These are phyloP conservation scores for Trichoderma oligosporum DNA, from an alignment of 2,329 filamentous ascomycete genomes.

Conservation along the genomic window DNA sequence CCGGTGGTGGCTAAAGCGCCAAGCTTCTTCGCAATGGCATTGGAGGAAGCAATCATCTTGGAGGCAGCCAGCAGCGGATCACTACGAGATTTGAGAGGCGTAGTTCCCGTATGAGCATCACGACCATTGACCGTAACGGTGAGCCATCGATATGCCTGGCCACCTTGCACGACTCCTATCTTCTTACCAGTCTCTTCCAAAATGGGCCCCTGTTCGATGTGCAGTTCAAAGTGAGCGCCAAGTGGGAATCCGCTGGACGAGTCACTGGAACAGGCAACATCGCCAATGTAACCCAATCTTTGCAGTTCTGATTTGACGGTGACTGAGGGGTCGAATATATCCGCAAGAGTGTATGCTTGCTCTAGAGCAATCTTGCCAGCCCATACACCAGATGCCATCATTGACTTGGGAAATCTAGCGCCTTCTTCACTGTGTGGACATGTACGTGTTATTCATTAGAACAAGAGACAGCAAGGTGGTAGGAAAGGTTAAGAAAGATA, in stretches of 20 bases:
- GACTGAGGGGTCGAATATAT: conserved; percentile 37
- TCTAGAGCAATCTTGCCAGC: conserved; percentile 62
- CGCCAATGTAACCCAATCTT: conserved; percentile 55
- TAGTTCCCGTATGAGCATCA: conserved; percentile 32
- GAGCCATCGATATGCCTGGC: conserved; percentile 34
- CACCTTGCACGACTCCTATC: conserved; percentile 34
- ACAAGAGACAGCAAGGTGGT: not conserved
- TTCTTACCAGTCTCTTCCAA: conserved; percentile 47
- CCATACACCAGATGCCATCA: conserved; percentile 77
- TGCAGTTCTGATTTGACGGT: conserved; percentile 50
- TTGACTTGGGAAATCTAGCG: conserved; percentile 71
- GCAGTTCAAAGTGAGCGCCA: conserved; percentile 76
- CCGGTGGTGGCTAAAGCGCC: conserved; percentile 33
- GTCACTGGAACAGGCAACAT: conserved; percentile 21
- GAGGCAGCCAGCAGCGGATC: conserved; percentile 35
- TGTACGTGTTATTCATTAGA: not conserved
- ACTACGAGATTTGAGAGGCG: conserved; percentile 32
- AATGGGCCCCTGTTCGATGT: conserved; percentile 69
- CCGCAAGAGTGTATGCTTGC: conserved; percentile 60
- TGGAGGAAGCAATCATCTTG: conserved; percentile 33
- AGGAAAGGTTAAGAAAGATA: not conserved
- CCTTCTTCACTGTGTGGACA: conserved; percentile 67
- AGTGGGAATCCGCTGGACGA: conserved; percentile 46
- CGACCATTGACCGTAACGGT: conserved; percentile 30
- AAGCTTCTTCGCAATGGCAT: conserved; percentile 27